Conservation (phyloP, 2,329 filamentous ascomycete genomes). For the Fusarium hainanense region DNA sequence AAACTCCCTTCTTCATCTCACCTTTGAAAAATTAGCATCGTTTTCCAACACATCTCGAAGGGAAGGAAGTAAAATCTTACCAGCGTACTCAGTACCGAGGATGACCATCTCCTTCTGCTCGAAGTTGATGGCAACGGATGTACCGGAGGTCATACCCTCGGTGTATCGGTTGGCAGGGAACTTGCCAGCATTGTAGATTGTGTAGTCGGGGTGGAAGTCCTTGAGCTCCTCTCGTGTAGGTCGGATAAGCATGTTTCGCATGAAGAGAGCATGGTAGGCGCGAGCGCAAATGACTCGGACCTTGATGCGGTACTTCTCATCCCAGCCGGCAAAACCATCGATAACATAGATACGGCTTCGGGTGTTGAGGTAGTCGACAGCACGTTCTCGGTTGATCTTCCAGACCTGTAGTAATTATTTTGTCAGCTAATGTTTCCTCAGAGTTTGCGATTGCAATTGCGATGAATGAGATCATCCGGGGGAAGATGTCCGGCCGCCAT, state of each 20-base stretch:
- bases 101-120: conserved; percentile 99
- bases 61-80: conserved; percentile 52
- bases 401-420: conserved; percentile 76
- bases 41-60: not conserved
- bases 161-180: conserved; percentile 99
- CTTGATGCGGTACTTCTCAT: conserved; percentile 96
- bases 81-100: conserved; percentile 97
- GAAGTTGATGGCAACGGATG: conserved; percentile 98
- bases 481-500: conserved; percentile 17
- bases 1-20: conserved; percentile 88
- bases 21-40: not conserved
- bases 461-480: conserved; percentile 12
- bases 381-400: conserved; percentile 99
- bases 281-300: conserved; percentile 98
- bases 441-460: not conserved
- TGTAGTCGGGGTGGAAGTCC: conserved; percentile 98
- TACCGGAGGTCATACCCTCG: conserved; percentile 97
- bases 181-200: conserved; percentile 98
- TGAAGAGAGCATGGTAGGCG: conserved; percentile 99
- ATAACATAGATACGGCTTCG: conserved; percentile 98
- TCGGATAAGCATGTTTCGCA: conserved; percentile 99
- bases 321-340: conserved; percentile 97
- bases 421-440: conserved; percentile 36
- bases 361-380: conserved; percentile 99
- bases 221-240: conserved; percentile 91